Evolutionary conservation across 345 rosid genomes (phyloP).

Genomic region (Heritiera fomes): DNA sequence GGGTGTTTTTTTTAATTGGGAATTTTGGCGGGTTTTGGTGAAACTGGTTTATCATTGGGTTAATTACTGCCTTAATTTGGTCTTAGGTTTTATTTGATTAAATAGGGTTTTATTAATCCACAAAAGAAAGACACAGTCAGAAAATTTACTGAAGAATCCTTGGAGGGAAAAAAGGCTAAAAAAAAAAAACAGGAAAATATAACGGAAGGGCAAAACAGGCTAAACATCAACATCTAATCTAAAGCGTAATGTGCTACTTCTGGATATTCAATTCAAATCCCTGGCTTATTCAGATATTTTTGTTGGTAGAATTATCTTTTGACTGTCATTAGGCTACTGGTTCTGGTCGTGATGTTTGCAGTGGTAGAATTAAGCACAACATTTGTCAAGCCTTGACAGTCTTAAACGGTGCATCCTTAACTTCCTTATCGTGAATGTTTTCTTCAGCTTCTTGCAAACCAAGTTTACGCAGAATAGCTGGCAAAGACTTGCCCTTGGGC

Average conservation of each 20-base stretch:
- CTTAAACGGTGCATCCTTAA: not conserved
- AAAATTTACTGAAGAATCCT: not conserved
- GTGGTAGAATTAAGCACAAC: not conserved
- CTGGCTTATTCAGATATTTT: not conserved
- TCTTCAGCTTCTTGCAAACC: not conserved
- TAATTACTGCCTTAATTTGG: conserved; percentile 6
- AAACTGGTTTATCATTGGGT: not conserved
- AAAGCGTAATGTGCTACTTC: not conserved
- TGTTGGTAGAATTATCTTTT: not conserved
- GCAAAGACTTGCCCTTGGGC: not conserved
- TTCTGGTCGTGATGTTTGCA: not conserved
- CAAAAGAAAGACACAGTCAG: not conserved
- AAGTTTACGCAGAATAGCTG: not conserved
- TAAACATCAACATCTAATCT: not conserved
- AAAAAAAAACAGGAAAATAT: not conserved
- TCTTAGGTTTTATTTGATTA: not conserved
- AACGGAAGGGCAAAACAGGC: not conserved
- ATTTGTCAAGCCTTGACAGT: not conserved
- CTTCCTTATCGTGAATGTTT: not conserved
- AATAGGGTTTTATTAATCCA: not conserved
- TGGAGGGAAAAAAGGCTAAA: not conserved
- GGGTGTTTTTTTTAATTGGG: not conserved
- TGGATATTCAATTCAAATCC: not conserved
- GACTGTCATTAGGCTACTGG: not conserved
- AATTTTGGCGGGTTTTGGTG: conserved; percentile 23